Percentiles rank a stretch among this genome's conserved stretches.
Conservation (phyloP, 305 asterid species). For the Fraxinus nigra region DNA sequence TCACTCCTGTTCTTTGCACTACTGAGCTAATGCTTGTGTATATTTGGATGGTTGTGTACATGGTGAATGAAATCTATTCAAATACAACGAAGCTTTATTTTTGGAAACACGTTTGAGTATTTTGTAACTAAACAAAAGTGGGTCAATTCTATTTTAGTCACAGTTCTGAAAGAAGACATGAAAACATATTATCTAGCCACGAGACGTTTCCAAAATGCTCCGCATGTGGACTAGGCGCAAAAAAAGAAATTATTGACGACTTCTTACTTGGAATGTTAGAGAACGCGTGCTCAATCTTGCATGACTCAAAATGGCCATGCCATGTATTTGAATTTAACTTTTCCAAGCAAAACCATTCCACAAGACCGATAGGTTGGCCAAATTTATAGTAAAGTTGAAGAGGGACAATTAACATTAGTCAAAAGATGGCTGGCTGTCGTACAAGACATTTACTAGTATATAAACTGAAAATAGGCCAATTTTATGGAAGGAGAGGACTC, state of each 20-base stretch:
- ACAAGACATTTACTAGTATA: constrained; percentile 2
- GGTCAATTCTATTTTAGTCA: background rate
- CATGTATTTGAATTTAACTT: background rate
- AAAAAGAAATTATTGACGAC: background rate
- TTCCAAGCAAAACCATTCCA: background rate
- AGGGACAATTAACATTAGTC: background rate
- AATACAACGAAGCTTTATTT: background rate
- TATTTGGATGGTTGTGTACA: background rate
- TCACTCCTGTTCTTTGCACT: too few relatives aligned
- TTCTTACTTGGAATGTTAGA: background rate
- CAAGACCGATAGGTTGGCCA: background rate
- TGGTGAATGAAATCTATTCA: background rate
- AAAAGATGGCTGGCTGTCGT: background rate
- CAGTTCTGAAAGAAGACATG: too few relatives aligned
- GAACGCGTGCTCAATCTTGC: background rate
- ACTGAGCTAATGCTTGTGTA: too few relatives aligned
- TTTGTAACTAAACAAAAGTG: background rate
- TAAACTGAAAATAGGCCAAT: constrained; percentile 13
- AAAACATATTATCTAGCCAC: too few relatives aligned
- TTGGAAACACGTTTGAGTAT: background rate
- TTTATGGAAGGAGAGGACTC: constrained; percentile 10
- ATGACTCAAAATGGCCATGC: background rate
- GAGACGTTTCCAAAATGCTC: background rate
- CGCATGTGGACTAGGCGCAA: background rate
- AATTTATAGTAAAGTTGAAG: background rate